Evolutionary conservation across 208 protist genomes (phyloP), one percentile per base, ranked within the genome.

Genomic region (Wallacemonas sp.): DNA sequence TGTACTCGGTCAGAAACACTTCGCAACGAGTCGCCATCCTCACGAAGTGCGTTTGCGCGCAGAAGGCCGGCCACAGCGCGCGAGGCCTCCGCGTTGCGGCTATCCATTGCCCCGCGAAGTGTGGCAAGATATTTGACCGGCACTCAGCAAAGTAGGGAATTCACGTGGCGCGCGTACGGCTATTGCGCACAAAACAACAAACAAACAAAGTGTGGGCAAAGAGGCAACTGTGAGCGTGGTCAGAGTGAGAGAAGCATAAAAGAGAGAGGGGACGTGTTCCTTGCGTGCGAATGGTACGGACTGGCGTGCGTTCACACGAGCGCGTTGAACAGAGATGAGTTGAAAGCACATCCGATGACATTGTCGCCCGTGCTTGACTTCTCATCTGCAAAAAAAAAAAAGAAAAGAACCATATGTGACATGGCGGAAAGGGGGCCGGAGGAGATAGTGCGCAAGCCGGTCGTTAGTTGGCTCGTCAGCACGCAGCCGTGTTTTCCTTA

Each of bases 41-140:
- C 30, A 3, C 32, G 24, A 6, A 26, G 8, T 8, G 26, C 24
- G 9, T 57, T 46, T 24, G 68, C 65, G 0, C 73, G 66, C 33
- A 84, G 73, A 8, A 84, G 73, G 34, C 70, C 69, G 3, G 78
- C 78, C 22, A 84, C 64, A 12, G 50, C 50, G 2, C 63, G 64
- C 29, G 64, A 72, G 46, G 68, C 73, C 15, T 39, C 32, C 6
- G 50, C 54, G 52, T 50, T 52, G 34, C 72, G 66, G 3, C 13
- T 27, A 24, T 0, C 30, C 45, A 46, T 69, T 39, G 13, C 72
- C 45, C 15, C 42, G 46, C 32, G 45, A 46, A 19, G 37, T 60
- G 1, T 37, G 57, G 19, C 50, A 62, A n/a, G 44, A 53, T 48
- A 78, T 62, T 22, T 58, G 26, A 30, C 17, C 9, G 33, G 10